Evolutionary conservation across 306 rosid genomes (phyloP).

Genomic region (Quercus aquifolioides): DNA sequence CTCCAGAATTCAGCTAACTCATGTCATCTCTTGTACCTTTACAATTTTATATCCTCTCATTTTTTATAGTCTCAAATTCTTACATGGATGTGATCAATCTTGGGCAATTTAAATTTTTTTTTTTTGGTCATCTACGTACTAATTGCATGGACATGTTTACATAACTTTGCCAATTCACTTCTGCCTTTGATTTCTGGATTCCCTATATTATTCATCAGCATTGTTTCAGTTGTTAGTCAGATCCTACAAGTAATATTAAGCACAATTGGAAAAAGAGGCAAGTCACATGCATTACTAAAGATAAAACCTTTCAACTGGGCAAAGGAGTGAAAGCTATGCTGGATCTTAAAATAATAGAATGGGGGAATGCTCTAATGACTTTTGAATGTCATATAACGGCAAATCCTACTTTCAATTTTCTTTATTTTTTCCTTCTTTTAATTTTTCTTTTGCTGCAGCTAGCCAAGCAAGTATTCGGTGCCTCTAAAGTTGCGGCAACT

Average conservation of each 20-base stretch:
- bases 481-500: conserved; percentile 88
- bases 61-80: background rate
- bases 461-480: conserved; percentile 92
- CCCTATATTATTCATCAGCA: background rate
- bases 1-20: background rate
- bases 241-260: background rate
- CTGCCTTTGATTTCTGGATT: background rate
- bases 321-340: background rate
- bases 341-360: background rate
- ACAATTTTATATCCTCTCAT: background rate
- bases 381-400: background rate
- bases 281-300: background rate
- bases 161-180: background rate
- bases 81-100: background rate
- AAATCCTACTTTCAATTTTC: background rate
- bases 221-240: background rate
- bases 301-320: background rate
- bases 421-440: background rate
- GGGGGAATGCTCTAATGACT: background rate
- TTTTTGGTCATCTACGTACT: too few relatives aligned
- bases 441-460: conserved; percentile 39
- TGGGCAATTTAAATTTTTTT: background rate
- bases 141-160: background rate
- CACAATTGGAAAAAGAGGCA: background rate
- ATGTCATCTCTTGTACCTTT: background rate